Percentiles rank a stretch among this genome's conserved stretches.
phyloP scores from a whole-genome alignment of 2,329 filamentous ascomycete genomes.

The Aspergillus novofumigatus region DNA sequence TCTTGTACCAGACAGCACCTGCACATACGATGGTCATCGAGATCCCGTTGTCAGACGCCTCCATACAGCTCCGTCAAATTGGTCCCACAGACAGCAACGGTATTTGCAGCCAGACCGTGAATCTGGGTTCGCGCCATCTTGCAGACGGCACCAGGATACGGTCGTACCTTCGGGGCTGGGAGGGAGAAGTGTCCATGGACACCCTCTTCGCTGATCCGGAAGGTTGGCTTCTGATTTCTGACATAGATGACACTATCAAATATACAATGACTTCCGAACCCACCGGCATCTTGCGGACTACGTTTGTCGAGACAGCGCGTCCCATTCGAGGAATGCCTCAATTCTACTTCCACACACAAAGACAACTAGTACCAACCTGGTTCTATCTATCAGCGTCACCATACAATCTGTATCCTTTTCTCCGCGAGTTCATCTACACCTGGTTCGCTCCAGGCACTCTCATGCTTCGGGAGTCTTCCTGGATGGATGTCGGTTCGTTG shows the following conservation, averaged over 20 bases:
- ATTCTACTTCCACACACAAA: constrained; percentile 66
- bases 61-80: constrained; percentile 48
- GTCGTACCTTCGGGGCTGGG: constrained; percentile 25
- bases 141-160: constrained; percentile 48
- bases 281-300: constrained; percentile 74
- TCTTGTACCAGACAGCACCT: constrained; percentile 71
- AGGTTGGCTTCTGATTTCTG: constrained; percentile 82
- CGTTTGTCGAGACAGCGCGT: constrained; percentile 71
- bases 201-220: constrained; percentile 71
- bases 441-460: constrained; percentile 75
- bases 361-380: constrained; percentile 63
- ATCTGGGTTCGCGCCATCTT: constrained; percentile 44
- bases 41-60: constrained; percentile 50
- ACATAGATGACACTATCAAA: constrained; percentile 96
- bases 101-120: constrained; percentile 62
- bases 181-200: constrained; percentile 54
- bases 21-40: constrained; percentile 64
- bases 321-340: constrained; percentile 79
- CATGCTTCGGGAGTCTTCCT: constrained; percentile 78
- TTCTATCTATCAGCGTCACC: constrained; percentile 94
- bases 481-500: constrained; percentile 78
- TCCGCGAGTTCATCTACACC: constrained; percentile 66
- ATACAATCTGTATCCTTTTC: constrained; percentile 88
- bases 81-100: constrained; percentile 70
- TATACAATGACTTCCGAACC: constrained; percentile 77